Base-by-base conservation (phyloP, 306 rosid species). In the Oxytropis ochrocephala region DNA sequence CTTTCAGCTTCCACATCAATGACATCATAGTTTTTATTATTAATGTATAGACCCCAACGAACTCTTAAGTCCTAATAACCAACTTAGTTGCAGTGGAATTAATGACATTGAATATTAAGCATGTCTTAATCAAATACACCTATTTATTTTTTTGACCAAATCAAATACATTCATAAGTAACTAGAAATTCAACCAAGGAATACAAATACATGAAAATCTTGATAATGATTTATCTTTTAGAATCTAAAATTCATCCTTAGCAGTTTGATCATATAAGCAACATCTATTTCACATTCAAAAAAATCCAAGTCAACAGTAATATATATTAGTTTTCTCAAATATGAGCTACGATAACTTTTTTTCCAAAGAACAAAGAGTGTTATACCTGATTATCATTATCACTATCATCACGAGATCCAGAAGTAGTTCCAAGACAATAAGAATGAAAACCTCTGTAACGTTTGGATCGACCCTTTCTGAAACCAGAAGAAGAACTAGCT, bases 381-480 rank as follows among this genome's bases (percentile, higher is more conserved):
- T 5, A n/a, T 72, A 87, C 97, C 92, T 82, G 81, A 38, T 90
- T 89, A 36, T 82, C 96, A 82, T 87, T 78, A 66, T 85, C 90
- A 75, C 81, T 47, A 21, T 87, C 82, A 78, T 87, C 82, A 78
- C 81, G 88, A 78, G 97, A 90, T 86, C 96, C 85, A 80, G 98
- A 90, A 11, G 86, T 27, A 24, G 82, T 76, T 78, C 93, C 85
- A 2, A 93, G 79, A 78, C 98, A 93, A 75, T 88, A 81, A 13
- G 92, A 90, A 29, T 74, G 87, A 69, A 88, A 85, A 36, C 90
- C 82, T 69, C 86, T 64, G 41, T 27, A 84, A 35, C 84, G 72
- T 54, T 71, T 88, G 49, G 88, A 83, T 84, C 92, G 85, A 65
- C 75, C 69, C 74, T 87, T 79, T 14, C 73, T 56, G 54, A 47